Evolutionary conservation across 2,329 filamentous ascomycete genomes (phyloP), one percentile per base, ranked within the genome.

Genomic region (Arthrobotrys iridis): DNA sequence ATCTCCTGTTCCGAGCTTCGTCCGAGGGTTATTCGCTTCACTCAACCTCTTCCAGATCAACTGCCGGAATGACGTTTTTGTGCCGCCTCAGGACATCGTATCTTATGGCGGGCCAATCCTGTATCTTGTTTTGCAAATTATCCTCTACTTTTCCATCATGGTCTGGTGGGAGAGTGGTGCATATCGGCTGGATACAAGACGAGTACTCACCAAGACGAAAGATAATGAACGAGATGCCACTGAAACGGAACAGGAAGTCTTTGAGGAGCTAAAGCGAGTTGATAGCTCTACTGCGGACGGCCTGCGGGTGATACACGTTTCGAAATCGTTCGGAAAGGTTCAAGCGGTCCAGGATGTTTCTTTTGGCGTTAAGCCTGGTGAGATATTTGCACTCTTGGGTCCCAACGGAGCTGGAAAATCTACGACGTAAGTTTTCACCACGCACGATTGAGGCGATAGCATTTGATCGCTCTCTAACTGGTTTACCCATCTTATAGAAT

Each of bases 361-460:
- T 0, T 97, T 97, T 79, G 90, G 90, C 15, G 90, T 97, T 30
- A 87, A 87, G 13, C 88, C 88, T 55, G 90, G 91, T 57, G 91
- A 97, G 81, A 91, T 96, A 0, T 97, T 96, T 82, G 93, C 93
- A 0, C 86, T 97, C 0, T 86, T 98, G 0, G 93, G 93, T 0
- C 93, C 93, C 13, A 97, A 97, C 80, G 93, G 93, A 22, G 94
- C 93, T 0, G 93, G 93, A 68, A 97, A 97, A 80, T 62, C 60
- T 24, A 73, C 68, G 18, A 73, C 60, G 68, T 73, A 40, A 62
- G 68, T 45, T 48, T 0, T 26, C 1, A 3, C 13, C 22, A 6
- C n/a, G 10, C 15, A 13, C 11, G 24, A 8, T 10, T 48, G 33
- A 24, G 13, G 11, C 28, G n/a, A 18, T 26, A 5, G 13, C 13